phyloP scores from a whole-genome alignment of 768 basidiomycete genomes.

The Psilocybe azurescens region DNA sequence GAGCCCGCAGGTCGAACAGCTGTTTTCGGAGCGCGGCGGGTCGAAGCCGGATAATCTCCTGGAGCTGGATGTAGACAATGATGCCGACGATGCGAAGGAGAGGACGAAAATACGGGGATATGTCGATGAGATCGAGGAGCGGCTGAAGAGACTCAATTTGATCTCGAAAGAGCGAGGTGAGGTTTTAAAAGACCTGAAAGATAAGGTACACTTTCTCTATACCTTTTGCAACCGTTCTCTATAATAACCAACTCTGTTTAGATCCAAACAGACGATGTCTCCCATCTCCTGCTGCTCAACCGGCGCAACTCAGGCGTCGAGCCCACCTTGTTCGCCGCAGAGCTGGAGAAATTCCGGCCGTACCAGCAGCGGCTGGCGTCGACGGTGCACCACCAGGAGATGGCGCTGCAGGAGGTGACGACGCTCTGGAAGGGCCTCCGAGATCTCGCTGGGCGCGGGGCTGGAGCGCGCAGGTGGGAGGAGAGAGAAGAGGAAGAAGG shows the following conservation, averaged over 20 bases:
- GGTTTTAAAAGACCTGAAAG: constrained; percentile 92
- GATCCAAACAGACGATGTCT: constrained; percentile 97
- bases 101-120: constrained; percentile 66
- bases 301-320: constrained; percentile 85
- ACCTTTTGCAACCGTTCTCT: background rate
- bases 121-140: constrained; percentile 80
- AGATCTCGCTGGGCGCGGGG: constrained; percentile 75
- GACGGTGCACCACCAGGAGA: constrained; percentile 79
- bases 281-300: constrained; percentile 90
- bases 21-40: constrained; percentile 59
- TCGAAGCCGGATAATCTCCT: constrained; percentile 44
- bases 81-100: constrained; percentile 69
- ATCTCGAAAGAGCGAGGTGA: constrained; percentile 86
- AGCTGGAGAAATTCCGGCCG: constrained; percentile 95
- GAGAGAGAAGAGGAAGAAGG: constrained; percentile 82
- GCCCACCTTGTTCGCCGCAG: constrained; percentile 86
- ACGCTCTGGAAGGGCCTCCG: constrained; percentile 76
- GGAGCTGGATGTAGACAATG: constrained; percentile 74
- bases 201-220: constrained; percentile 65
- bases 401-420: constrained; percentile 74
- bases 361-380: constrained; percentile 84
- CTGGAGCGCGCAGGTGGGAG: constrained; percentile 81
- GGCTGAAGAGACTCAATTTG: constrained; percentile 77
- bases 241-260: constrained; percentile 31
- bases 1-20: constrained; percentile 62